Percentiles rank a stretch among this genome's conserved stretches.
Conservation (phyloP, 768 basidiomycete genomes). For the Kwoniella sp. region DNA sequence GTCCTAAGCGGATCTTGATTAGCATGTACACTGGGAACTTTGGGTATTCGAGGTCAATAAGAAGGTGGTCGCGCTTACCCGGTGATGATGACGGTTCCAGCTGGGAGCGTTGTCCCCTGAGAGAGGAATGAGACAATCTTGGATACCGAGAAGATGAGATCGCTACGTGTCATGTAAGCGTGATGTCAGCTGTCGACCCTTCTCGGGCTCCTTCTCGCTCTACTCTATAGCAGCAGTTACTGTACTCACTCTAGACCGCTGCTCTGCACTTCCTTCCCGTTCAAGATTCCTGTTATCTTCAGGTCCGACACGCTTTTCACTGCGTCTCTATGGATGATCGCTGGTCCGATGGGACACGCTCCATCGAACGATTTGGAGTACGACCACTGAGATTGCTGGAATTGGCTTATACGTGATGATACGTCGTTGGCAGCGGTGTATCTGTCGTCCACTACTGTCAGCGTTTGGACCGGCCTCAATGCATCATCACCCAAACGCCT, state of each 20-base stretch:
- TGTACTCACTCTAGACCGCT: constrained; percentile 75
- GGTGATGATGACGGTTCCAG: constrained; percentile 57
- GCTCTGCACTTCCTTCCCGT: constrained; percentile 71
- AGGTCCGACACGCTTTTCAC: constrained; percentile 71
- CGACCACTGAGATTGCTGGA: constrained; percentile 79
- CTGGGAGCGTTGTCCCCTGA: constrained; percentile 55
- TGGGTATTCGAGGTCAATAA: no score
- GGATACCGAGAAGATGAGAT: constrained; percentile 78
- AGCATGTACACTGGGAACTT: not conserved
- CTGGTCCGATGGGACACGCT: constrained; percentile 73
- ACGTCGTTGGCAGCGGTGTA: constrained; percentile 59
- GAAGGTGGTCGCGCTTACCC: constrained; percentile 35
- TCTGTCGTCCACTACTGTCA: constrained; percentile 51
- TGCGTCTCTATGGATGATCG: constrained; percentile 68
- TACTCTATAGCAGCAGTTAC: no score
- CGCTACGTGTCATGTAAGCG: constrained; percentile 58
- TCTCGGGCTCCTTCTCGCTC: no score
- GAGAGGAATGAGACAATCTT: constrained; percentile 62
- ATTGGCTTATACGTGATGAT: constrained; percentile 80
- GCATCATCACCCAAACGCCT: no score
- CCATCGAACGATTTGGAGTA: constrained; percentile 86
- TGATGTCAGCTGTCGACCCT: constrained; percentile 5
- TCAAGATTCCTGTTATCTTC: constrained; percentile 67
- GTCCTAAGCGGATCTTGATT: constrained; percentile 57
- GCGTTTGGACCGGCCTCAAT: no score